Evolutionary conservation across 2,329 filamentous ascomycete species (phyloP), one percentile per base, ranked within the genome.

Genomic region (Phialophora macrospora): DNA sequence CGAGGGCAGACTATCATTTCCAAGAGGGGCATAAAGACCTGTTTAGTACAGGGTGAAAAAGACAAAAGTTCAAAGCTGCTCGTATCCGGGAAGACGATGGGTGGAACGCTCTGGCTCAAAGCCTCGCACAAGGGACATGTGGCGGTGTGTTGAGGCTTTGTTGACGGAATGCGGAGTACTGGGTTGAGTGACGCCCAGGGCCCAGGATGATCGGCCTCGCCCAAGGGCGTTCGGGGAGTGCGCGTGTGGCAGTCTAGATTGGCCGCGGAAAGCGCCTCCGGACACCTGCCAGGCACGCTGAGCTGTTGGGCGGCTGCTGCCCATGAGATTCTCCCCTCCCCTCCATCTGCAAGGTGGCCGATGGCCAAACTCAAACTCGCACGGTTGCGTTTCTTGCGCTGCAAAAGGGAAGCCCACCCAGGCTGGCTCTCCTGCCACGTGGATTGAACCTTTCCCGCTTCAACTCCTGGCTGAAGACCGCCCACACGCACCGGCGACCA

Each of bases 181-280:
- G n/a, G 17, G 6, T 5, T 3, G n/a, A 12, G 20, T 26, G 38
- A 8, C 38, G 17, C 14, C 38, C 38, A 2, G 38, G 38, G 38
- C 38, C 17, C 6, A 1, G 38, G 38, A 44, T n/a, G 38, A 44
- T 44, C 38, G 38, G 17, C 38, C 38, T 44, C 38, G 1, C 17
- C 17, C 38, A 44, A 17, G 38, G 14, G 4, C 38, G 1, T 17
- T 41, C 38, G 38, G 38, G 38, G 17, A 44, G 48, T 51, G 30
- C 20, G 20, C 24, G 9, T 11, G 11, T 34, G 9, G 48, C 22
- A 51, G 48, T 28, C 48, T 51, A 26, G 48, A 51, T 51, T 51
- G 9, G 48, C 48, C 38, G 20, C 48, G 48, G 48, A 51, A 51
- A 51, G 48, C 20, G 20, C 48, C 48, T 51, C 48, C 48, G 48